Evolutionary conservation across 1,139 yeast genomes (phyloP).

Genomic region (Suzukiozyma palmioleophila): DNA sequence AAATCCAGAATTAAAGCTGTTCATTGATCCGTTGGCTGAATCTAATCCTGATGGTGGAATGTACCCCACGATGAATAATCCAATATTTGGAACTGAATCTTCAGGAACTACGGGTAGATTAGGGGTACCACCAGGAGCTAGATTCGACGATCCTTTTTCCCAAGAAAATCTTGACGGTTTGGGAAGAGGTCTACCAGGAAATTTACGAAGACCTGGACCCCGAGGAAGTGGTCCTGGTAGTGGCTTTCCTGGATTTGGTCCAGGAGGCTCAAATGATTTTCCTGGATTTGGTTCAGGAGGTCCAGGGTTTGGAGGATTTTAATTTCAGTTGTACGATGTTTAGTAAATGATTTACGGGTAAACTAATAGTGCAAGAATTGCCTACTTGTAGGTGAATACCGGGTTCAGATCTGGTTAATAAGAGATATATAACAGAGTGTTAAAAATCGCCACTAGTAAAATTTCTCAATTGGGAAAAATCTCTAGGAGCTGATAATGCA

Average conservation of each 20-base stretch:
- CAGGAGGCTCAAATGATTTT: slow-evolving; percentile 4
- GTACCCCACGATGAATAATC: slow-evolving; percentile 51
- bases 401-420: too few relatives aligned
- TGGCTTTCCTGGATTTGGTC: slow-evolving; percentile 9
- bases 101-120: slow-evolving; percentile 21
- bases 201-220: slow-evolving; percentile 24
- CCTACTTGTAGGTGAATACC: too few relatives aligned
- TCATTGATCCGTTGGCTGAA: slow-evolving; percentile 23
- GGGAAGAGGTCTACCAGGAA: slow-evolving; percentile 49
- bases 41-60: slow-evolving; percentile 40
- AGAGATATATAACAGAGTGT: too few relatives aligned
- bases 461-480: too few relatives aligned
- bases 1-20: slow-evolving; percentile 41
- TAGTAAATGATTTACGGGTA: too few relatives aligned
- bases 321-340: neutral
- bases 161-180: slow-evolving; percentile 39
- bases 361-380: too few relatives aligned
- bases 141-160: slow-evolving; percentile 52
- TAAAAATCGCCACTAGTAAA: too few relatives aligned
- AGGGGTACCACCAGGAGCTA: slow-evolving; percentile 48
- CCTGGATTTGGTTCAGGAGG: slow-evolving; percentile 2
- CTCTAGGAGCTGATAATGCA: too few relatives aligned
- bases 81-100: slow-evolving; percentile 33
- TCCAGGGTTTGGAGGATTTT: slow-evolving; percentile 1
- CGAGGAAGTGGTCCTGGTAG: slow-evolving; percentile 9